Evolutionary conservation across 2,329 filamentous ascomycete genomes (phyloP).

Genomic region (Penicillium concentricum): DNA sequence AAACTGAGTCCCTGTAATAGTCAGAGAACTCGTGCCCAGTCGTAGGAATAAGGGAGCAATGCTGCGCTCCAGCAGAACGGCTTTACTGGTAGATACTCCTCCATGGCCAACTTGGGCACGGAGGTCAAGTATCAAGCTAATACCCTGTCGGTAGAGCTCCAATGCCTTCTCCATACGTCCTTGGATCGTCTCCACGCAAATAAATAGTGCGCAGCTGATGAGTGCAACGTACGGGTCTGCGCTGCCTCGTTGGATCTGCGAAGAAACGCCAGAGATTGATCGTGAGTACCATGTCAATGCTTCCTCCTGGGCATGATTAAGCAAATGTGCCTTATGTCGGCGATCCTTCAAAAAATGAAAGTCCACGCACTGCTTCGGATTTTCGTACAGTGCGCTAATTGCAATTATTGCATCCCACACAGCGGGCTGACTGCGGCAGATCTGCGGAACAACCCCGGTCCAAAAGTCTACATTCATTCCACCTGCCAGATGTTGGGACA

Average conservation of each 20-base stretch:
- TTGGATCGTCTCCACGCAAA: slow-evolving; percentile 33
- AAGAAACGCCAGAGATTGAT: slow-evolving; percentile 27
- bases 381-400: slow-evolving; percentile 22
- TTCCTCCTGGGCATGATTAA: slow-evolving; percentile 13
- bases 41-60: slow-evolving; percentile 32
- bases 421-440: slow-evolving; percentile 24
- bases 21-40: slow-evolving; percentile 20
- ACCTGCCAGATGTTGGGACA: slow-evolving; percentile 13
- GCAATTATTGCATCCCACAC: slow-evolving; percentile 28
- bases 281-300: slow-evolving; percentile 35
- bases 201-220: slow-evolving; percentile 34
- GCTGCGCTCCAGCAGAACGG: slow-evolving; percentile 24
- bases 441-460: slow-evolving; percentile 20
- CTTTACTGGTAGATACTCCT: slow-evolving; percentile 13
- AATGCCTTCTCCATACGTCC: slow-evolving; percentile 26
- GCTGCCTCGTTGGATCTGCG: slow-evolving; percentile 22
- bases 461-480: slow-evolving; percentile 22
- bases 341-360: slow-evolving; percentile 7
- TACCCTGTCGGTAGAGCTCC: slow-evolving; percentile 28
- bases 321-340: neutral
- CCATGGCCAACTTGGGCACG: slow-evolving; percentile 15
- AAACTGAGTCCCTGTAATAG: slow-evolving; percentile 9
- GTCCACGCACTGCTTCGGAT: slow-evolving; percentile 14
- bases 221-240: slow-evolving; percentile 29
- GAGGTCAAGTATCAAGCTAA: slow-evolving; percentile 24